Evolutionary conservation across 441 rosid species (phyloP).

Genomic region (Pelargonium cotyledonis): DNA sequence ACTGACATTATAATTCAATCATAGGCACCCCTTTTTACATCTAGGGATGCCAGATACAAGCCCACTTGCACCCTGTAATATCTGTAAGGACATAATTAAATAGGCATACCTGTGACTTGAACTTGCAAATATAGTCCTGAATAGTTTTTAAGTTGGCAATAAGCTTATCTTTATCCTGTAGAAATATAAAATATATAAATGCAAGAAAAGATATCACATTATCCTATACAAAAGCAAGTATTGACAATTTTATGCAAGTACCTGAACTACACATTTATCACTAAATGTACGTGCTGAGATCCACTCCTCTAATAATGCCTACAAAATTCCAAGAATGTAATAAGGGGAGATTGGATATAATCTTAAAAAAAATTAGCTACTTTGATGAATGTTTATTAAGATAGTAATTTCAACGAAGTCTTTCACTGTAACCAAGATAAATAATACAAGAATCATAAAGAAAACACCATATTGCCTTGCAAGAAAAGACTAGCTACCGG

Average conservation of each 20-base stretch:
- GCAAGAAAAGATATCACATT: constrained; percentile 7
- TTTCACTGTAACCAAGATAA: background rate
- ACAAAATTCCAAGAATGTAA: constrained; percentile 13
- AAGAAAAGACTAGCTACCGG: no score
- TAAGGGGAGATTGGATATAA: background rate
- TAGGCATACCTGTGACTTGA: constrained; percentile 59
- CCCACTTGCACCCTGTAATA: constrained; percentile 1
- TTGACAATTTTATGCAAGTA: constrained; percentile 17
- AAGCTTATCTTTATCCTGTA: constrained; percentile 70
- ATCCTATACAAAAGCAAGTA: constrained; percentile 13
- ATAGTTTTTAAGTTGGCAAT: constrained; percentile 72
- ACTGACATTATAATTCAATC: constrained; percentile 2
- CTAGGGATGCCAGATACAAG: no score
- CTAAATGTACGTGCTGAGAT: constrained; percentile 54
- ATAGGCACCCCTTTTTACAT: background rate
- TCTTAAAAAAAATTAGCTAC: background rate
- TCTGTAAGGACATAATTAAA: constrained; percentile 19
- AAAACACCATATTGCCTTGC: no score
- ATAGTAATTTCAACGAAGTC: constrained; percentile 1
- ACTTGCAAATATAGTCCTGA: constrained; percentile 87
- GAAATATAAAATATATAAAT: background rate
- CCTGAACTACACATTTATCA: constrained; percentile 62
- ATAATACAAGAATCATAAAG: no score
- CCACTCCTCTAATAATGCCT: constrained; percentile 97
- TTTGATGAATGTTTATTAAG: background rate